Conservation (phyloP, 805 yeast species). For the Schizosaccharomyces pombe region DNA sequence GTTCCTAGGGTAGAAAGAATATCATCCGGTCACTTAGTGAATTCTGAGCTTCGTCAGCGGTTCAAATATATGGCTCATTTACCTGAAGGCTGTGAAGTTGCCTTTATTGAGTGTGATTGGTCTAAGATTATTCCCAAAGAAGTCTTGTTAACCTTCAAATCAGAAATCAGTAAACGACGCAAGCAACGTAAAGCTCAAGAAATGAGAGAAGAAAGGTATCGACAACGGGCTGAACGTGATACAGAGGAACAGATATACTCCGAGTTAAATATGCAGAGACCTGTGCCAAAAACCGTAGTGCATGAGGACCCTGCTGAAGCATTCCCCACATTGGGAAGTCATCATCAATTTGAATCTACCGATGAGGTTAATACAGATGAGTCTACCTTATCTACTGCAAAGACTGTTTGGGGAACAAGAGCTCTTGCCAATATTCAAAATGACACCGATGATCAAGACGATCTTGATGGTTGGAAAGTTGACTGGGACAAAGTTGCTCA, state of each 20-base stretch:
- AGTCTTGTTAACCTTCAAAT: conserved; percentile 24
- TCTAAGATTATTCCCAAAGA: conserved; percentile 21
- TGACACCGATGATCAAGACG: conserved; percentile 16
- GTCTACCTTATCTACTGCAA: conserved; percentile 7
- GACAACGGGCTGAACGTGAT: conserved; percentile 34
- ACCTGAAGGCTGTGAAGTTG: conserved; percentile 67
- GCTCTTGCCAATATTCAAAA: conserved; percentile 13
- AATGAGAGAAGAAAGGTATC: conserved; percentile 38
- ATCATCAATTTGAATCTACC: neutral
- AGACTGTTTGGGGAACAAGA: conserved; percentile 61
- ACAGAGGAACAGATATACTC: conserved; percentile 18
- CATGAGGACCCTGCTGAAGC: neutral
- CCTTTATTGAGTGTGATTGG: conserved; percentile 77
- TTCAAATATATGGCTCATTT: conserved; percentile 57
- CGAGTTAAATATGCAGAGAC: neutral
- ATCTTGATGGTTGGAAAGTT: conserved; percentile 21
- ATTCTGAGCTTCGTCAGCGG: conserved; percentile 34
- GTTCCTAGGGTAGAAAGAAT: conserved; percentile 46
- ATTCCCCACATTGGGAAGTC: neutral
- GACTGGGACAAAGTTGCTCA: conserved; percentile 28
- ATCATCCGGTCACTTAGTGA: conserved; percentile 36
- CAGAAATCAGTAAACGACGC: conserved; percentile 35
- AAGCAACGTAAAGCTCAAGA: conserved; percentile 26
- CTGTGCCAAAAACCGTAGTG: neutral
- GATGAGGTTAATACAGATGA: neutral